These are phyloP conservation scores for Globisporangium uncinulatum DNA, from an alignment of 352 stramenopile species.

Conservation along the genomic window DNA sequence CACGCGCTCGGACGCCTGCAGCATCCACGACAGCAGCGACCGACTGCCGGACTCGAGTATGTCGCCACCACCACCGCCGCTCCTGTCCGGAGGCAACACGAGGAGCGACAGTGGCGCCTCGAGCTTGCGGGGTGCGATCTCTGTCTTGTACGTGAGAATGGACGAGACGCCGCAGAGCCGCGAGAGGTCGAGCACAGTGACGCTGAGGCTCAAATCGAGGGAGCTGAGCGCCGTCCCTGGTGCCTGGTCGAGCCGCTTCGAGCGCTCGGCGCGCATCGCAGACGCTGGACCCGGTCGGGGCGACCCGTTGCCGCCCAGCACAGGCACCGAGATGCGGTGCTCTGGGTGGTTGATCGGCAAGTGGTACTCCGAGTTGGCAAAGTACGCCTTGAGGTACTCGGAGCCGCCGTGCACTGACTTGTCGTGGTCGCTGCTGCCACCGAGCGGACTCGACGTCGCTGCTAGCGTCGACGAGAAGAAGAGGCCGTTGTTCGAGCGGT, in stretches of 20 bases:
- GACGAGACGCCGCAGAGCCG: conserved; percentile 70
- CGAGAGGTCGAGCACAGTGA: conserved; percentile 69
- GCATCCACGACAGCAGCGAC: conserved; percentile 60
- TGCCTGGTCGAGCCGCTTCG: conserved; percentile 49
- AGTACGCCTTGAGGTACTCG: conserved; percentile 72
- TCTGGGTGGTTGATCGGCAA: conserved; percentile 64
- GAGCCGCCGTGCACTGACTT: conserved; percentile 56
- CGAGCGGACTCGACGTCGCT: conserved; percentile 7
- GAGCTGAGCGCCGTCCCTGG: conserved; percentile 26
- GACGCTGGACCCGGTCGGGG: conserved; percentile 25
- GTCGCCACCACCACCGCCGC: neutral
- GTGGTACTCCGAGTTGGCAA: conserved; percentile 61
- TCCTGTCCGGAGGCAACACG: neutral
- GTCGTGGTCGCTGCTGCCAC: conserved; percentile 24
- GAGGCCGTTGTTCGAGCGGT: conserved; percentile 12
- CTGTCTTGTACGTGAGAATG: conserved; percentile 61
- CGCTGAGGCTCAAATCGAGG: conserved; percentile 62
- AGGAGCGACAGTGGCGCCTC: conserved; percentile 14
- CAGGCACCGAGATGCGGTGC: conserved; percentile 51
- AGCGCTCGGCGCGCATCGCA: conserved; percentile 11
- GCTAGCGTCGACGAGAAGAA: conserved; percentile 32
- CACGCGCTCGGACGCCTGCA: conserved; percentile 35
- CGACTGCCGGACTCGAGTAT: conserved; percentile 25
- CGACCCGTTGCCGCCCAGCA: conserved; percentile 26
- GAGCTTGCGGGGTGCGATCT: conserved; percentile 21